Base-by-base conservation (phyloP, 2,329 filamentous ascomycete species). In the Capronia americana region DNA sequence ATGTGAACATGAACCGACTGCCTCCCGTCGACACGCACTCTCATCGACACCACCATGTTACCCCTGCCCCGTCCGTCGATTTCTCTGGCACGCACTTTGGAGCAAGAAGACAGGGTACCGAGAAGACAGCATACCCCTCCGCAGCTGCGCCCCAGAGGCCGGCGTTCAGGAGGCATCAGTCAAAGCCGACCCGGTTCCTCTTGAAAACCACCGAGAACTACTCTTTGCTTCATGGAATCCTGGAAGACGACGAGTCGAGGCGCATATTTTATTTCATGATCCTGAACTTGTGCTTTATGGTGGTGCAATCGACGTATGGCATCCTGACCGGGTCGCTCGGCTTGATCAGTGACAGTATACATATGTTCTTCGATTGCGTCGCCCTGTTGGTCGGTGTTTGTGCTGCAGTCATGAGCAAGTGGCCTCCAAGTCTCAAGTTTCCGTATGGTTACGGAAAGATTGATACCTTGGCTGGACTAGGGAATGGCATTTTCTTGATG, bases 311-410 rank as follows among this genome's bases (percentile, higher is more conserved):
- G 48, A 92, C 94, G 68, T 99, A 99, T 75, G 95, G 95, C 57
- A 96, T 95, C 73, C 81, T 95, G 11, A 98, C 93, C 3, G 93
- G 96, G 72, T 99, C 95, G 0, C 82, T 99, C 4, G 95, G 95
- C 2, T 84, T 99, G n/a, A 86, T 99, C 20, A 97, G 93, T 72
- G 95, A 99, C 79, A 98, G 93, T 74, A 95, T 99, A 69, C 95
- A 99, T 80, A 99, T 99, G 95, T 94, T 99, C 75, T 98, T 99
- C 74, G 95, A 99, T 79, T 99, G 95, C 72, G 88, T 97, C 41
- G 95, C 94, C 23, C 85, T 99, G 30, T 87, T 92, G 1, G 93
- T 99, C 41, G 95, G 95, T 11, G 83, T 99, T 10, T 90, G 94
- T 73, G 95, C 95, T 30, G 90, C 94, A 1, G 93, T 99, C 5